phyloP scores from a whole-genome alignment of 768 basidiomycete genomes.

The Kwoniella botswanensis region DNA sequence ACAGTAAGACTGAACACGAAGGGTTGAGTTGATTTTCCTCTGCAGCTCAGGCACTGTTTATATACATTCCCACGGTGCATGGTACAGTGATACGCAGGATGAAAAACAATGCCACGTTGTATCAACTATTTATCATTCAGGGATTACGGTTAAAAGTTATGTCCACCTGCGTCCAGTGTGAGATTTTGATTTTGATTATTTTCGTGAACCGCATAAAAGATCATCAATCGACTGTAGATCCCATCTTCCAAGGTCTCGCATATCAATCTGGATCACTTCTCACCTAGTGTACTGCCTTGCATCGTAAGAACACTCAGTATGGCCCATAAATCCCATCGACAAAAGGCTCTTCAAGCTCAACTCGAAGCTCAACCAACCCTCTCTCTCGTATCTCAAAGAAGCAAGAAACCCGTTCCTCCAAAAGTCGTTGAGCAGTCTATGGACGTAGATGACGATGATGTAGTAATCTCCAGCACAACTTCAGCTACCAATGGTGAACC shows the following conservation, averaged over 20 bases:
- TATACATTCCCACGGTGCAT: conserved; percentile 2
- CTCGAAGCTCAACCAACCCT: conserved; percentile 53
- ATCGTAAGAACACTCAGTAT: conserved; percentile 26
- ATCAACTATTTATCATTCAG: neutral
- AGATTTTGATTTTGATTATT: neutral
- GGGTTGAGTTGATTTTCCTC: neutral
- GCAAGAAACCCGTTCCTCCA: conserved; percentile 26
- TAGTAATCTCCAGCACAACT: conserved; percentile 64
- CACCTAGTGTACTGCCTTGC: neutral
- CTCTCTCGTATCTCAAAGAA: conserved; percentile 44
- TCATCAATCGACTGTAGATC: neutral
- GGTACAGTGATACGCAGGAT: neutral
- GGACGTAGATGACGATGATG: conserved; percentile 58
- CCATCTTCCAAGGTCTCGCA: neutral
- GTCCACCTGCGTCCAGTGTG: conserved; percentile 2
- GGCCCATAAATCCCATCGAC: conserved; percentile 57
- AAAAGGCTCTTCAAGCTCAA: conserved; percentile 56
- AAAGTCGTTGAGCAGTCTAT: conserved; percentile 20
- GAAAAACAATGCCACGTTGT: conserved; percentile 7
- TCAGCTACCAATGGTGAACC: conserved; percentile 19
- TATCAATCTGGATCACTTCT: neutral
- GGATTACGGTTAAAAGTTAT: neutral
- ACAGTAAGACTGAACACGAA: neutral
- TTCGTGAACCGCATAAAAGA: neutral
- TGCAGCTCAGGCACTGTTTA: neutral